Conservation (phyloP, 768 basidiomycete species). For the Kwoniella sp. region DNA sequence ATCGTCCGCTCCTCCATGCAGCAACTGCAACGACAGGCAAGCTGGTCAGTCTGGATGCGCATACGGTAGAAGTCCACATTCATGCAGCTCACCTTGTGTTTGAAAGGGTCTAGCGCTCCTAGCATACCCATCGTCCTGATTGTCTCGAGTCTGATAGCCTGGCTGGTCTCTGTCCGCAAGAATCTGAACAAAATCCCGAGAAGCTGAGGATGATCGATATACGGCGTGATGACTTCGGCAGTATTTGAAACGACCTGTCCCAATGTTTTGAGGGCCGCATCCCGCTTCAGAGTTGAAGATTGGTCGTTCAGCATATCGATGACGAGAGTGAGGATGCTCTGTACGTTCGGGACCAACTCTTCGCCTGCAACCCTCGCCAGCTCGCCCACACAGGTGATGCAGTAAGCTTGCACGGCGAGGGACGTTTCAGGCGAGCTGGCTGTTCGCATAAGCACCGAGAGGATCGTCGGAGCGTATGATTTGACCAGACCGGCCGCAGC, state of each 20-base stretch:
- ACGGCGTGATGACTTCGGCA: slow-evolving; percentile 87
- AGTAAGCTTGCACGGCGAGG: slow-evolving; percentile 84
- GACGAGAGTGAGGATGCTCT: slow-evolving; percentile 86
- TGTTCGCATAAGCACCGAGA: slow-evolving; percentile 87
- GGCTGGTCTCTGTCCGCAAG: slow-evolving; percentile 71
- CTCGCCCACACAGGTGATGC: slow-evolving; percentile 92
- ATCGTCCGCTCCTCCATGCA: slow-evolving; percentile 62
- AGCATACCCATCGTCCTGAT: slow-evolving; percentile 94
- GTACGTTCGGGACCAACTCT: slow-evolving; percentile 78
- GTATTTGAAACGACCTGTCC: slow-evolving; percentile 96
- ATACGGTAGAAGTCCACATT: background rate
- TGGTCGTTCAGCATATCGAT: slow-evolving; percentile 88
- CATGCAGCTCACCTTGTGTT: slow-evolving; percentile 72
- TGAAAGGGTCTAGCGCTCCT: slow-evolving; percentile 93
- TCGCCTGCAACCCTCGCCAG: slow-evolving; percentile 90
- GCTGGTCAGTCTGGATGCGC: slow-evolving; percentile 55
- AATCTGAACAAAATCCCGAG: slow-evolving; percentile 82
- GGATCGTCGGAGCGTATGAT: slow-evolving; percentile 90
- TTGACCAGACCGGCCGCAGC: slow-evolving; percentile 93
- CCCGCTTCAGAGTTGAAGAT: slow-evolving; percentile 75
- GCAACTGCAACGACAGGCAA: slow-evolving; percentile 34
- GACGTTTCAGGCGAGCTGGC: slow-evolving; percentile 72
- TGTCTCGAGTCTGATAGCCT: slow-evolving; percentile 76
- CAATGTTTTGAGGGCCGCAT: slow-evolving; percentile 89
- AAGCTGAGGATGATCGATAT: slow-evolving; percentile 87